Evolutionary conservation across 1,284 basidiomycete genomes (phyloP), one percentile per base, ranked within the genome.

Genomic region (Earliella scabrosa): DNA sequence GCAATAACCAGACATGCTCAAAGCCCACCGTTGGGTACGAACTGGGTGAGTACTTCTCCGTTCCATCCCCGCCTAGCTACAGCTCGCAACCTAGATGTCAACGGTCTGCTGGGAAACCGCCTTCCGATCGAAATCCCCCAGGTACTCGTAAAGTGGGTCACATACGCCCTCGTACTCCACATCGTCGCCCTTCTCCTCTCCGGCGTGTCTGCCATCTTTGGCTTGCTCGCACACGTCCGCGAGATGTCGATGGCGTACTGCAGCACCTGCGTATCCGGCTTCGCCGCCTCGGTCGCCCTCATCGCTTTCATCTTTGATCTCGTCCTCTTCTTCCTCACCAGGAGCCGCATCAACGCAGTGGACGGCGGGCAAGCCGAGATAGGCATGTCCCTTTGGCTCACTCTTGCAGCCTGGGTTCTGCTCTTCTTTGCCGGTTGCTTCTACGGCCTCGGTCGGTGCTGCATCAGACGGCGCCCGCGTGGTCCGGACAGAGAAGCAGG

Each of bases 241-340:
- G 90, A 93, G 68, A 86, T 95, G 79, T 83, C 88, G 60, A 89
- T 93, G 83, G 77, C 85, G 39, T 96, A 92, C 71, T 91, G 87
- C 75, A 93, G 92, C 62, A 88, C 89, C 36, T 92, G 85, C 66
- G 73, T 93, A 55, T 92, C 93, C 6, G 89, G 90, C 9, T 83
- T 93, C 58, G 90, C 87, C 4, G 92, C 91, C 0, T 73, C 79
- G 3, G 75, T 94, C 55, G 79, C 92, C 48, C 77, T 96, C 54
- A 67, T 91, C 45, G 92, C 93, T 6, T 92, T 95, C 73, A 83
- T 95, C 26, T 93, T 95, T 71, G 93, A 96, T 71, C 72, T 95
- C 52, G 88, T 82, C 62, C 77, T 96, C 56, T 96, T 95, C 76
- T 95, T 92, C 78, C 74, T 93, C 50, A 89, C 90, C 56, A 92